Conservation (phyloP, 2,329 filamentous ascomycete genomes). For the Apiospora rasikravindrae region DNA sequence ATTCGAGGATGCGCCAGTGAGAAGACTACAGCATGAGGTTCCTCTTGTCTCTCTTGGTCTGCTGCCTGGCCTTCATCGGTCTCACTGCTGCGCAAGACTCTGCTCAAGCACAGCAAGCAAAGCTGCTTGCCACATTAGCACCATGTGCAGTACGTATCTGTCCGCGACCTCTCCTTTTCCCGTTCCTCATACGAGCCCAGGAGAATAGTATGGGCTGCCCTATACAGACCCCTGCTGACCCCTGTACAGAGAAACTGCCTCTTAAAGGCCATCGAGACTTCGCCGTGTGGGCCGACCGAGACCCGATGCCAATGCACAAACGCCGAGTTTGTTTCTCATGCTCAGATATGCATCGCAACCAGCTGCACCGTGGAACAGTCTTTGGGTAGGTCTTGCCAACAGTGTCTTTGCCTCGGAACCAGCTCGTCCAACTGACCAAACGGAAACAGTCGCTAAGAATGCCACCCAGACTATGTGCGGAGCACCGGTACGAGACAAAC, state of each 20-base stretch:
- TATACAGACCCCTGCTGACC: neutral
- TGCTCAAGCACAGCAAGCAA: neutral
- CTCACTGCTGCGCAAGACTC: neutral
- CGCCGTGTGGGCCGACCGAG: conserved; percentile 5
- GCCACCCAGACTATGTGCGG: conserved; percentile 27
- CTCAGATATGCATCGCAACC: neutral
- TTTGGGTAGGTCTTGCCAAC: neutral
- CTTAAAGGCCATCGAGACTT: neutral
- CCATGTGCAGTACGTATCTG: conserved; percentile 12
- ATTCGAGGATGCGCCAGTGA: neutral
- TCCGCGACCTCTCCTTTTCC: neutral
- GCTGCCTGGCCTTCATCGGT: conserved; percentile 3
- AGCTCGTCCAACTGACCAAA: conserved; percentile 5
- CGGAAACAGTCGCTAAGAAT: conserved; percentile 27
- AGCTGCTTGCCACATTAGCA: conserved; percentile 8
- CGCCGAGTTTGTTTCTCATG: neutral
- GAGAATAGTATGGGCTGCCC: neutral
- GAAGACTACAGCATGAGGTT: conserved; percentile 7
- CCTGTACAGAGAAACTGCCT: neutral
- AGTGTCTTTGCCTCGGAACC: neutral
- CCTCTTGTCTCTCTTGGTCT: neutral
- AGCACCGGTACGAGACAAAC: conserved; percentile 25
- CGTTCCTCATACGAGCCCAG: neutral
- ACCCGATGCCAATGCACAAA: conserved; percentile 17
- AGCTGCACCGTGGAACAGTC: conserved; percentile 12